Evolutionary conservation across 441 rosid genomes (phyloP), one percentile per base, ranked within the genome.

Genomic region (Erysimum pusillum): DNA sequence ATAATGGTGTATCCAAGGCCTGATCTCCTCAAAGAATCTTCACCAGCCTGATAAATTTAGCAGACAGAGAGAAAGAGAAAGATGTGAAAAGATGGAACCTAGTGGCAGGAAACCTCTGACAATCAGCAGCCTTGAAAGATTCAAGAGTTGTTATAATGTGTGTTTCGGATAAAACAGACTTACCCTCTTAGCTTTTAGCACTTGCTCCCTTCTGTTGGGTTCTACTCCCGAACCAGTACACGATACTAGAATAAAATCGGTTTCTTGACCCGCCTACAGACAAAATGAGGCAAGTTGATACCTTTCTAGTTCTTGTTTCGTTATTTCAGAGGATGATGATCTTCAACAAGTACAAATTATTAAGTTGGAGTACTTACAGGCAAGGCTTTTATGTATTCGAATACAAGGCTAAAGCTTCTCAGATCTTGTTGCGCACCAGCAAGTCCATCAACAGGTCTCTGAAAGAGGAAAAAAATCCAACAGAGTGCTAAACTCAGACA

Each of bases 1-100:
- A 95, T 85, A 57, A 93, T 91, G 44, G 98, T 95, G 86, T 91
- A 95, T 60, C 98, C 96, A 58, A 95, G 97, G 15, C 99, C 99
- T 15, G 99, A 96, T 82, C 91, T 86, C 82, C 98, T 89, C 74
- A 96, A 73, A 51, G 90, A 89, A 74, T 96, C 99, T 83, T 96
- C 98, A 32, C 99, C 98, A 52, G 97, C 94, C 99, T 96, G 81
- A 66, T 1, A 57, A 56, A 3, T 51, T 38, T n/a, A 57, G 22
- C 5, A 2, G 67, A 18, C 20, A 48, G 20, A 76, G 46, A 36
- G 63, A 20, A 20, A 46, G 61, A 64, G 72, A 20, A 38, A 31
- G 58, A 45, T 34, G 48, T 36, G 63, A 69, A 62, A 70, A 63
- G 52, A 71, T 48, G 56, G 31, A 41, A 51, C 52, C 62, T n/a